Conservation (phyloP, 148 eudicot species). For the Silene latifolia region DNA sequence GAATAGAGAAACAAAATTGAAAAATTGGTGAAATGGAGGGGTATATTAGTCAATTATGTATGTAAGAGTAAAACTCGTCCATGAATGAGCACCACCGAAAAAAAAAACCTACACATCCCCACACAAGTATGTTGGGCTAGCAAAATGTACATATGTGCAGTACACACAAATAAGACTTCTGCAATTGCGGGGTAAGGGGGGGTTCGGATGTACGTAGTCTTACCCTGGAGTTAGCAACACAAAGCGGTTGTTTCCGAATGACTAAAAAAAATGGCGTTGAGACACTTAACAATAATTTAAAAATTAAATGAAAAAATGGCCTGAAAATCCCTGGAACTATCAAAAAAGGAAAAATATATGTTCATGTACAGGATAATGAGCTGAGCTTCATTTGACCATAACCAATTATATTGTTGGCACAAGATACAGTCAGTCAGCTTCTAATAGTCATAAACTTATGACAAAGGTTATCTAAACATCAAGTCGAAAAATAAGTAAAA, state of each 20-base stretch:
- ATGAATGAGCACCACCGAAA: background rate
- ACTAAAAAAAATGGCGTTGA: no score
- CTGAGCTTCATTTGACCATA: background rate
- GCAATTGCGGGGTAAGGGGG: no score
- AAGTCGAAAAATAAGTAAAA: background rate
- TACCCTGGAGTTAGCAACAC: no score
- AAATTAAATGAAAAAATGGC: background rate
- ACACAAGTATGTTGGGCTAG: background rate
- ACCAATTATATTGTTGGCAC: background rate
- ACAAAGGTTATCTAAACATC: background rate
- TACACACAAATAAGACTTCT: background rate
- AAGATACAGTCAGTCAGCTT: slow-evolving; percentile 6
- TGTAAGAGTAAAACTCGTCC: no score
- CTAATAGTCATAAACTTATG: background rate
- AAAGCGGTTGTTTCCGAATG: no score
- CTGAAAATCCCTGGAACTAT: background rate
- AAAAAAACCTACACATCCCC: background rate
- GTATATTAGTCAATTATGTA: no score
- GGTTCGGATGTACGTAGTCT: no score
- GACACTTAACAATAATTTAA: no score
- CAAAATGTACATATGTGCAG: background rate
- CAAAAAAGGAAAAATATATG: background rate
- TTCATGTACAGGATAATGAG: background rate
- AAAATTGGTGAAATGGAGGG: no score
- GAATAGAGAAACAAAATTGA: no score